A percentile compares a stretch with the other conserved stretches of the same genome.
Conservation (phyloP, 352 stramenopile genomes). For the Globisporangium mamillatum region DNA sequence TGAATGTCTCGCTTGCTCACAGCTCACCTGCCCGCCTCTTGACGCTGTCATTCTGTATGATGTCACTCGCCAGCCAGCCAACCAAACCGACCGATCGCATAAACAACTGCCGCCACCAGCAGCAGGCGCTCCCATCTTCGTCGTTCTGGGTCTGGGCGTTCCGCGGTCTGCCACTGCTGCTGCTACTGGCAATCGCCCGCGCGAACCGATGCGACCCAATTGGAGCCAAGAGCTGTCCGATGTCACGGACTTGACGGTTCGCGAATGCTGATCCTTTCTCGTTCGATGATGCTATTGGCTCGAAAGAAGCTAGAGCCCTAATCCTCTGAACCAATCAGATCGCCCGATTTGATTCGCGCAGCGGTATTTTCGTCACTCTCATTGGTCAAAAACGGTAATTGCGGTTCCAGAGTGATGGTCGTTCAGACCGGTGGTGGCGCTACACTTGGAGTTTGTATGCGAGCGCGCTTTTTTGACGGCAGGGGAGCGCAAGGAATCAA, state of each 20-base stretch:
- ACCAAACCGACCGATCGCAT: background rate
- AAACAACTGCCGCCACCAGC: background rate
- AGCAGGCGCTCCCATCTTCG: conserved; percentile 10
- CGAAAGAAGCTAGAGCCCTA: background rate
- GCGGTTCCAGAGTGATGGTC: conserved; percentile 6
- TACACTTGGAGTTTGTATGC: conserved; percentile 12
- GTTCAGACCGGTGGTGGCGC: conserved; percentile 15
- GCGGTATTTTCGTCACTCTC: background rate
- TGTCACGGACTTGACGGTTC: background rate
- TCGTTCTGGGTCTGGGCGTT: conserved; percentile 1
- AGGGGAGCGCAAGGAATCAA: background rate
- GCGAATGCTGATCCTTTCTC: background rate
- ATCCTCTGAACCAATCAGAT: background rate
- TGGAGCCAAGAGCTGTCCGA: conserved; percentile 3
- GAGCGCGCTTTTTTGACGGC: background rate
- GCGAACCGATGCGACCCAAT: background rate
- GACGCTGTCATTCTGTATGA: background rate
- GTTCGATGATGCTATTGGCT: conserved; percentile 3
- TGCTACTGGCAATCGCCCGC: background rate
- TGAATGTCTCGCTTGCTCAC: background rate
- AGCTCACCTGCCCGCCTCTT: background rate
- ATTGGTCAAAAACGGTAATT: background rate
- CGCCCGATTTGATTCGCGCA: background rate
- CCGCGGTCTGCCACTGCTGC: background rate
- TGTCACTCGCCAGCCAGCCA: background rate